These are phyloP conservation scores for Prunus mongolica DNA, from an alignment of 306 rosid genomes.

Conservation along the genomic window DNA sequence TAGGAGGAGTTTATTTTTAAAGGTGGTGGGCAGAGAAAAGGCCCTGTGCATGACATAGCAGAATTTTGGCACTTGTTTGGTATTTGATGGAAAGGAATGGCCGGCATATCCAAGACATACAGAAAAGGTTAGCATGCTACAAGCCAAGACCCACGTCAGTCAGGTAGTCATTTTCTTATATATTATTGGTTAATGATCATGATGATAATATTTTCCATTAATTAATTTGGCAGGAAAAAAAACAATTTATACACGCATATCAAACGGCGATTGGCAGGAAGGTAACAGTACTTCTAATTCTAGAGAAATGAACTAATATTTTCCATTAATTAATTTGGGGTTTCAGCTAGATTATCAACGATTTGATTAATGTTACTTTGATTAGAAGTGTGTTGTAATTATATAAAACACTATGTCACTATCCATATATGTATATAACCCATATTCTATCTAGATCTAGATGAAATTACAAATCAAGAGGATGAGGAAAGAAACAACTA, in stretches of 20 bases:
- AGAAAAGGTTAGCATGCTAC: constrained; percentile 44
- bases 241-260: too few species aligned
- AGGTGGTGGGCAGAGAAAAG: constrained; percentile 29
- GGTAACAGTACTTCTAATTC: too few species aligned
- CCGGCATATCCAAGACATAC: constrained; percentile 69
- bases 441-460: too few species aligned
- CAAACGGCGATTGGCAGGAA: accelerated
- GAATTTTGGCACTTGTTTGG: constrained; percentile 7
- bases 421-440: too few species aligned
- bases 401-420: too few species aligned
- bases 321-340: too few species aligned
- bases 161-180: constrained; percentile 43
- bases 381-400: too few species aligned
- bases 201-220: not conserved
- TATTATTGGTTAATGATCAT: not conserved
- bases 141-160: constrained; percentile 43
- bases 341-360: too few species aligned
- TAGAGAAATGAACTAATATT: too few species aligned
- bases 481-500: not conserved
- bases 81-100: constrained; percentile 27
- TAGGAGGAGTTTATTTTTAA: constrained; percentile 39
- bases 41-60: not conserved
- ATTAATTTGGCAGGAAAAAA: too few species aligned
- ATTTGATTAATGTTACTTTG: too few species aligned
- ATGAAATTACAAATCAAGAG: too few species aligned